Evolutionary conservation across 2,329 filamentous ascomycete genomes (phyloP), one percentile per base, ranked within the genome.

Genomic region (Aspergillus hiratsukae): DNA sequence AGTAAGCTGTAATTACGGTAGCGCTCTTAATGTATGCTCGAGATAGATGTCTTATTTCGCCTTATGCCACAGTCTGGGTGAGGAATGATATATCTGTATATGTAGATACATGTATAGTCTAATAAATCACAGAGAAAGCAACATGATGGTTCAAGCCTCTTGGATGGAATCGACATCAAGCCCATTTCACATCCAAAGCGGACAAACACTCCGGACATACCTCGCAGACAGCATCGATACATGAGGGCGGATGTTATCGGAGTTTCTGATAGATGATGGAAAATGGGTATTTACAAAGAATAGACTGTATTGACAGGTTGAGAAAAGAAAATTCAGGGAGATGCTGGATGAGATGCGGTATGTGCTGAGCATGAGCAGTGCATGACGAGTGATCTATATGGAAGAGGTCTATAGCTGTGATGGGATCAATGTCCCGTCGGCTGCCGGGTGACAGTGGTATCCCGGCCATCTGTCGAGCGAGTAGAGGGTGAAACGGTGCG

Each of bases 401-500:
- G n/a, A 7, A 43, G 3, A 7, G 40, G 31, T 17, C 17, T 37
- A 37, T 17, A 7, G 14, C 6, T 17, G 14, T 37, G 31, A 6
- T 37, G 31, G 4, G 31, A 17, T 37, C 31, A 37, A 37, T 37
- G 31, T 37, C 31, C 31, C 6, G 31, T 37, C 8, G 23, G 21
- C 4, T 46, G 19, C 10, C 43, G 43, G 23, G 27, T 46, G 43
- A 46, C 27, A 37, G 31, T 37, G 14, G 14, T 17, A 19, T 21
- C 23, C 21, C 9, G 43, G 43, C 10, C 43, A 3, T 45, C 19
- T 14, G 41, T 21, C 19, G 41, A 45, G 41, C 21, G 41, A 23
- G 41, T n/a, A 23, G 41, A 45, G 5, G 57, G 55, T 2, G 62
- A 63, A n/a, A 61, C 43, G 35, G 58, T 49, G 27, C 58, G 62